A percentile compares a stretch with the other conserved stretches of the same genome.
These are phyloP conservation scores for Suhomyces bokatorum DNA, from an alignment of 1,139 yeast genomes.

Conservation along the genomic window DNA sequence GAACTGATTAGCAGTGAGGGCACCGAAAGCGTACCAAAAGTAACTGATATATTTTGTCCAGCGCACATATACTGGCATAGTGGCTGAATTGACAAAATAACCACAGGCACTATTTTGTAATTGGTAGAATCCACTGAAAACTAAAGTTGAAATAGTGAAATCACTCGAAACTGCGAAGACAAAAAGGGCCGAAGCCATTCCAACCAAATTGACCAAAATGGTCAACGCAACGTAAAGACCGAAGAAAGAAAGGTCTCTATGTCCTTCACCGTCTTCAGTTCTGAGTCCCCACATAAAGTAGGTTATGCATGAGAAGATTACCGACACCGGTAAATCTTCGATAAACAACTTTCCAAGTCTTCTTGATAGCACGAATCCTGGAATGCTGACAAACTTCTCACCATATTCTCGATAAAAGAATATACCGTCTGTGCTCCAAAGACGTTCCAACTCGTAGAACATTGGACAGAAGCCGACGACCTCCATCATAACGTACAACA, in stretches of 20 bases:
- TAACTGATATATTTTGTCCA: slow-evolving; percentile 79
- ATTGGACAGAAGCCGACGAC: slow-evolving; percentile 69
- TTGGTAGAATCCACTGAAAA: slow-evolving; percentile 66
- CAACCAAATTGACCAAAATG: slow-evolving; percentile 55
- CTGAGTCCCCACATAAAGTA: slow-evolving; percentile 81
- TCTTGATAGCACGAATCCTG: slow-evolving; percentile 69
- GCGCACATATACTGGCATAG: slow-evolving; percentile 82
- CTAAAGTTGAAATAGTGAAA: slow-evolving; percentile 63
- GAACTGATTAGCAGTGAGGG: slow-evolving; percentile 64
- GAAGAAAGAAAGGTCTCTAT: slow-evolving; percentile 40
- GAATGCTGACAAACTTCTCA: slow-evolving; percentile 66
- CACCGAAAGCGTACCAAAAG: slow-evolving; percentile 79
- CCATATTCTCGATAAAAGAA: slow-evolving; percentile 73
- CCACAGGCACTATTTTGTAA: slow-evolving; percentile 81
- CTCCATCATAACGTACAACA: slow-evolving; percentile 64
- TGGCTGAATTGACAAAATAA: slow-evolving; percentile 68
- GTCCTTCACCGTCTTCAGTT: slow-evolving; percentile 20
- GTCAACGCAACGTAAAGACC: slow-evolving; percentile 63
- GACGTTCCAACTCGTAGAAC: slow-evolving; percentile 70
- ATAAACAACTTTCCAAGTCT: slow-evolving; percentile 63
- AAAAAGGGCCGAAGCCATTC: slow-evolving; percentile 57
- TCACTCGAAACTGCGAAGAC: slow-evolving; percentile 63
- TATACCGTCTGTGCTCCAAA: slow-evolving; percentile 67
- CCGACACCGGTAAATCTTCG: slow-evolving; percentile 69
- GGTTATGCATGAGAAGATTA: slow-evolving; percentile 59